A percentile compares a stretch with the other conserved stretches of the same genome.
phyloP scores from a whole-genome alignment of 164 flowering plant genomes.

The Stephania japonica region DNA sequence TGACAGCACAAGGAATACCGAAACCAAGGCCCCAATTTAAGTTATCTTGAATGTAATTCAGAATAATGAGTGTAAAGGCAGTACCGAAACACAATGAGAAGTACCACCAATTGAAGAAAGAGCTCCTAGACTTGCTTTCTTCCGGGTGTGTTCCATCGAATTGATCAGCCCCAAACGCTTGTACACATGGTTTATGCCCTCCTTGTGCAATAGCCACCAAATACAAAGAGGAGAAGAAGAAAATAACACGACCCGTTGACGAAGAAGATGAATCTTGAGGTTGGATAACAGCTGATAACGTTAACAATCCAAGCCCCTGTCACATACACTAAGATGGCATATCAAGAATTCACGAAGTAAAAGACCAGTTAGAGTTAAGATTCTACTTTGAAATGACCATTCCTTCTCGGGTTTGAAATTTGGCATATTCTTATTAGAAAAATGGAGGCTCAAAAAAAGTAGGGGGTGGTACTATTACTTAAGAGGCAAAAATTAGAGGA shows the following conservation, averaged over 20 bases:
- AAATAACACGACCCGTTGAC: not conserved
- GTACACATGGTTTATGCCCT: slow-evolving; percentile 22
- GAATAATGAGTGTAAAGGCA: not conserved
- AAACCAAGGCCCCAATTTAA: slow-evolving; percentile 19
- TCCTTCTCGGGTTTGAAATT: too few species aligned
- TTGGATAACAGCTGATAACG: slow-evolving; percentile 14
- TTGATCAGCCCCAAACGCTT: slow-evolving; percentile 28
- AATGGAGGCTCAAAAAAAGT: too few species aligned
- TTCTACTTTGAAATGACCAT: too few species aligned
- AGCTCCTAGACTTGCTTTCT: slow-evolving; percentile 15
- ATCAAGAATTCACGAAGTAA: too few species aligned
- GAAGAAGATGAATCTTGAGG: slow-evolving; percentile 6
- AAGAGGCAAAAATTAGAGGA: too few species aligned
- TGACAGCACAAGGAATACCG: slow-evolving; percentile 13
- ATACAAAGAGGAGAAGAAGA: slow-evolving; percentile 23
- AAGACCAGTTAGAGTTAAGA: too few species aligned
- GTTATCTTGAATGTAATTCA: slow-evolving; percentile 16
- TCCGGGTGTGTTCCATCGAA: slow-evolving; percentile 7
- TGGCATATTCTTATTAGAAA: too few species aligned
- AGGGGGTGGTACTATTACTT: too few species aligned
- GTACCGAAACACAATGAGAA: slow-evolving; percentile 10
- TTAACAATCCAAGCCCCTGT: slow-evolving; percentile 21
- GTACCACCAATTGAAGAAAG: slow-evolving; percentile 23
- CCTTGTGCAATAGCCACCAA: slow-evolving; percentile 17
- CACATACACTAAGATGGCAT: too few species aligned